These are phyloP conservation scores for Caryopteris hybrid DNA, from an alignment of 305 asterid species.

Conservation along the genomic window DNA sequence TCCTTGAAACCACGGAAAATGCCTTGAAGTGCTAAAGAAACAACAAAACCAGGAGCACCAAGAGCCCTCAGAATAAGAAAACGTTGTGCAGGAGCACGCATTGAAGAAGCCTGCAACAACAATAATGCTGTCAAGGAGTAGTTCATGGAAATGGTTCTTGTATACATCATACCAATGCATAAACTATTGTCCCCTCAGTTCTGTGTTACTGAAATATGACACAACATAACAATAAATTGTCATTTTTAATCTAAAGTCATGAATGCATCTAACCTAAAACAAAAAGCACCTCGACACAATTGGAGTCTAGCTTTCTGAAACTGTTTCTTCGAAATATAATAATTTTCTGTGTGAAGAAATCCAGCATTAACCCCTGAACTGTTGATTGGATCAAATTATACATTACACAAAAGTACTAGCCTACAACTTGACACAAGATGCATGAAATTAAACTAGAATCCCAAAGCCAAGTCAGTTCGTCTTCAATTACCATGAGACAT, in stretches of 20 bases:
- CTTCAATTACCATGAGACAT: background rate
- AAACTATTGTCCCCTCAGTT: background rate
- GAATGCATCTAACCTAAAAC: background rate
- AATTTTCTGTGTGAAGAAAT: background rate
- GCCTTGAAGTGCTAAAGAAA: constrained; percentile 95
- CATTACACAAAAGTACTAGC: background rate
- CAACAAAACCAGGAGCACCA: constrained; percentile 97
- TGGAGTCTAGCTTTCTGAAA: background rate
- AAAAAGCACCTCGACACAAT: background rate
- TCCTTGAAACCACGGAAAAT: constrained; percentile 98
- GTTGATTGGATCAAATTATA: background rate
- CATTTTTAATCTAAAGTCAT: background rate
- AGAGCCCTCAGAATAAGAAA: constrained; percentile 84
- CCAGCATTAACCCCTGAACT: background rate
- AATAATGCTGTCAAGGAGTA: constrained; percentile 3
- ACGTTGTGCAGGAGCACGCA: constrained; percentile 76
- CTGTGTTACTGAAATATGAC: background rate
- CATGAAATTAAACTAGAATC: background rate
- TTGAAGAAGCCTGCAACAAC: constrained; percentile 61
- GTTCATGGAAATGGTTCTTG: constrained; percentile 5
- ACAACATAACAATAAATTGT: background rate
- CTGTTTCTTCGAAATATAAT: background rate
- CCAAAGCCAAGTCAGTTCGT: background rate
- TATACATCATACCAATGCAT: background rate
- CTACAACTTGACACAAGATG: background rate